Conservation (phyloP, 2,329 filamentous ascomycete genomes). For the Phyllosticta paracitricarpa region DNA sequence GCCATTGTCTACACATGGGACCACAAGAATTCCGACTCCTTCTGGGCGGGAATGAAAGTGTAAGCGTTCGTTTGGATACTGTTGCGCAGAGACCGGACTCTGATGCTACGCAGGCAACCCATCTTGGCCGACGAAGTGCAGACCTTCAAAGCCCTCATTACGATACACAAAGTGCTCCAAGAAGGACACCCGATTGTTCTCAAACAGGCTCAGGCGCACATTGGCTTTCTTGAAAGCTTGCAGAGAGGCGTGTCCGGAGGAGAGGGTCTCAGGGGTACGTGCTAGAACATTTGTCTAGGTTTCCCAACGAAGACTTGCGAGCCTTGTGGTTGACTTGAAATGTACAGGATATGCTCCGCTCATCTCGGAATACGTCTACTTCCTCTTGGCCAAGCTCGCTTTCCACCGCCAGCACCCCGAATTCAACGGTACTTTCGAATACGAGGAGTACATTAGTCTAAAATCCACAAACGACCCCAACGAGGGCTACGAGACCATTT, state of each 20-base stretch:
- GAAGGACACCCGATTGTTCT: constrained; percentile 86
- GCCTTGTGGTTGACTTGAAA: neutral
- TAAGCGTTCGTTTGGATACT: constrained; percentile 30
- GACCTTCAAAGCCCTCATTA: constrained; percentile 97
- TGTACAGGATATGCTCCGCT: constrained; percentile 66
- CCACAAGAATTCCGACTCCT: constrained; percentile 87
- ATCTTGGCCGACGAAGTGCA: constrained; percentile 96
- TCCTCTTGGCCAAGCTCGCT: constrained; percentile 84
- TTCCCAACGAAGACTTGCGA: neutral
- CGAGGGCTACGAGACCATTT: constrained; percentile 92
- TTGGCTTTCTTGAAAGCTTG: constrained; percentile 86
- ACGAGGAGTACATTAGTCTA: constrained; percentile 96
- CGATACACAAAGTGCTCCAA: constrained; percentile 92
- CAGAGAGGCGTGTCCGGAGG: constrained; percentile 66
- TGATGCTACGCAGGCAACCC: constrained; percentile 59
- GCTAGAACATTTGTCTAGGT: neutral
- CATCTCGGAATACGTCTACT: constrained; percentile 95
- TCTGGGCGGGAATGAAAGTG: constrained; percentile 99
- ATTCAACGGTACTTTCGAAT: constrained; percentile 98
- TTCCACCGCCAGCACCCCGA: constrained; percentile 96
- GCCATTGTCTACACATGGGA: constrained; percentile 99
- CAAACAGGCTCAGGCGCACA: constrained; percentile 79
- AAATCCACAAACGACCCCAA: constrained; percentile 98
- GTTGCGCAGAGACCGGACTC: neutral
- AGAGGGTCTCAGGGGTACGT: constrained; percentile 67